Percentiles rank a stretch among this genome's conserved stretches.
Conservation (phyloP, 2,329 filamentous ascomycete genomes). For the Colletotrichum neosansevieriae region DNA sequence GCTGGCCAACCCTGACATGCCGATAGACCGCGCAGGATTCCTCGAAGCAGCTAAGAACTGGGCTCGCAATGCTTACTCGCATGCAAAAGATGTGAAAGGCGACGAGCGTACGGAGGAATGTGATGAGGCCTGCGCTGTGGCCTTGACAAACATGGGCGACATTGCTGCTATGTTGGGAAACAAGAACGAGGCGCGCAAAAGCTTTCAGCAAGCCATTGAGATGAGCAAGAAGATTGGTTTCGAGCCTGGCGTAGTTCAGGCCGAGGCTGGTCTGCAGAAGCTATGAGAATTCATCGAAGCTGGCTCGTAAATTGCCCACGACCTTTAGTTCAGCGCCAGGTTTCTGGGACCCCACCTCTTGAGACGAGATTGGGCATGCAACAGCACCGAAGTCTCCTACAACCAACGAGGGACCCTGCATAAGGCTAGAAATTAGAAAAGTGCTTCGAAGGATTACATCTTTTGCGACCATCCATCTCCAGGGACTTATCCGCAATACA, state of each 20-base stretch:
- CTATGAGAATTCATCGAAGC: conserved; percentile 13
- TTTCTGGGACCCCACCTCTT: background rate
- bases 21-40: conserved; percentile 67
- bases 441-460: background rate
- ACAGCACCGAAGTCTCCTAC: background rate
- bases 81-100: conserved; percentile 74
- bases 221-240: conserved; percentile 69
- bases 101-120: conserved; percentile 81
- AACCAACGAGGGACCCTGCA: conserved; percentile 25
- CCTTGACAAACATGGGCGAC: conserved; percentile 88
- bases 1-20: conserved; percentile 44
- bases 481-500: background rate
- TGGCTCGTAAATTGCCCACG: background rate
- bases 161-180: conserved; percentile 82
- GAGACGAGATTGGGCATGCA: background rate
- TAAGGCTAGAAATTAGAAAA: conserved; percentile 29
- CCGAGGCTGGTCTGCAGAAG: conserved; percentile 60
- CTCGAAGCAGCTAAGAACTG: conserved; percentile 80
- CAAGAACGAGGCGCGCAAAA: conserved; percentile 71
- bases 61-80: conserved; percentile 80
- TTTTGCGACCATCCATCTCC: background rate
- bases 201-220: conserved; percentile 76
- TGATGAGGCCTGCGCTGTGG: conserved; percentile 83
- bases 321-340: background rate
- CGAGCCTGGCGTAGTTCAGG: conserved; percentile 63